A percentile compares a stretch with the other conserved stretches of the same genome.
phyloP scores from a whole-genome alignment of 305 asterid genomes.

The Solanum chacoense region DNA sequence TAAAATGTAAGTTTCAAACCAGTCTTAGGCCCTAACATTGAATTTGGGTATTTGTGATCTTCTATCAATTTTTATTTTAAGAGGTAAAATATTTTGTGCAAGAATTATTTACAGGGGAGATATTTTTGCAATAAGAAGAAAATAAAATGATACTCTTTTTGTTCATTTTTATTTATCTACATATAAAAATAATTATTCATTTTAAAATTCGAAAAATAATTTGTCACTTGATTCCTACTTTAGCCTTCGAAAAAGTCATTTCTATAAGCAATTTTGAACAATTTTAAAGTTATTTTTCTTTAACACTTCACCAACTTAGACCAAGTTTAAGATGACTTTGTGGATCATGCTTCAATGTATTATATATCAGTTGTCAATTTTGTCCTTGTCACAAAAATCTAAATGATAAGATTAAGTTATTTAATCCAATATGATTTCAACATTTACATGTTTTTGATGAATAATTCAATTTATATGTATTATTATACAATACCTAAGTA shows the following conservation, averaged over 20 bases:
- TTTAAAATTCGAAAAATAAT: no score
- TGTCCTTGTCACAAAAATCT: background rate
- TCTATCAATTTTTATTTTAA: background rate
- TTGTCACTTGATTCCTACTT: background rate
- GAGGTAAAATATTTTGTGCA: background rate
- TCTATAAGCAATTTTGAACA: background rate
- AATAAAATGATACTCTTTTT: background rate
- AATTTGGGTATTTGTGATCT: background rate
- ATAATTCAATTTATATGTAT: background rate
- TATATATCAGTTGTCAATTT: background rate
- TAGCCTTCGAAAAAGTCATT: background rate
- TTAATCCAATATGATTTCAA: background rate
- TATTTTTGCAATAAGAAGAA: no score
- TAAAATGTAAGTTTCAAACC: background rate
- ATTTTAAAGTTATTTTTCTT: no score
- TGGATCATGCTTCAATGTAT: background rate
- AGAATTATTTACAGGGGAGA: background rate
- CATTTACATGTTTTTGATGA: background rate
- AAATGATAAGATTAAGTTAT: background rate
- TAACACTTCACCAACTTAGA: background rate
- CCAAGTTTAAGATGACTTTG: background rate
- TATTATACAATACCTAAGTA: background rate
- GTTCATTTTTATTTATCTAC: no score
- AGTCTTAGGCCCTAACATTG: background rate
- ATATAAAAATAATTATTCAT: background rate